Percentiles rank a stretch among this genome's conserved stretches.
These are phyloP conservation scores for Phanerochaete sordida DNA, from an alignment of 768 basidiomycete genomes.

Conservation along the genomic window DNA sequence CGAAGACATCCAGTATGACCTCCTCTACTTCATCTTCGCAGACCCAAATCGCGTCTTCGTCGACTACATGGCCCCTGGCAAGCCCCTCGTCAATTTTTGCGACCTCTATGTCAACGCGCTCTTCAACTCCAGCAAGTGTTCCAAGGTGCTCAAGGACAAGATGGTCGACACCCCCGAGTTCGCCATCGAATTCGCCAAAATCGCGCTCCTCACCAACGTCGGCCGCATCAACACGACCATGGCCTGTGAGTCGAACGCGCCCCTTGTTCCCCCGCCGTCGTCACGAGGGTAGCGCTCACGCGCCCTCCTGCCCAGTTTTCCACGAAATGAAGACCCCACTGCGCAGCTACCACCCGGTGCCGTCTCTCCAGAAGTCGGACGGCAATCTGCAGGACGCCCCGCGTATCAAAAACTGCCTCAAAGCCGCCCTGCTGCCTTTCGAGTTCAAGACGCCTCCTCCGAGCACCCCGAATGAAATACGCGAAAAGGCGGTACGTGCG, in stretches of 20 bases:
- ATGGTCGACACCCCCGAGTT: slow-evolving; percentile 80
- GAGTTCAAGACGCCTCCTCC: slow-evolving; percentile 38
- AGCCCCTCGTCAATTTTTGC: slow-evolving; percentile 61
- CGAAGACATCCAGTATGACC: slow-evolving; percentile 83
- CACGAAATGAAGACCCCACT: slow-evolving; percentile 78
- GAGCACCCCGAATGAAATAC: slow-evolving; percentile 54
- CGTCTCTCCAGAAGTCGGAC: slow-evolving; percentile 62
- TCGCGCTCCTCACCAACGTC: slow-evolving; percentile 83
- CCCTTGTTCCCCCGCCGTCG: slow-evolving; percentile 7
- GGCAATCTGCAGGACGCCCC: slow-evolving; percentile 78
- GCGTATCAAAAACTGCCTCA: slow-evolving; percentile 72
- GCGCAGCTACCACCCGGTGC: slow-evolving; percentile 76
- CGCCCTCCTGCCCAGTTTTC: slow-evolving; percentile 46
- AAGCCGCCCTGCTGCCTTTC: slow-evolving; percentile 51
- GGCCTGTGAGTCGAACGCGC: slow-evolving; percentile 55
- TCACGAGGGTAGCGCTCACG: not conserved
- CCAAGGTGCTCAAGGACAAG: slow-evolving; percentile 85
- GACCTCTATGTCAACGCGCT: slow-evolving; percentile 83
- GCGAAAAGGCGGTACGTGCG: slow-evolving; percentile 46
- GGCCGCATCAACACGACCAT: slow-evolving; percentile 92
- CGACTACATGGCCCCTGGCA: slow-evolving; percentile 47
- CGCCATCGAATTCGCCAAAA: slow-evolving; percentile 76
- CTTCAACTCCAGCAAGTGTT: slow-evolving; percentile 78
- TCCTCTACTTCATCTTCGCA: slow-evolving; percentile 76
- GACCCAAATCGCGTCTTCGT: slow-evolving; percentile 70